Conservation (phyloP, 805 yeast species). For the Kodamaea lidongshanica region DNA sequence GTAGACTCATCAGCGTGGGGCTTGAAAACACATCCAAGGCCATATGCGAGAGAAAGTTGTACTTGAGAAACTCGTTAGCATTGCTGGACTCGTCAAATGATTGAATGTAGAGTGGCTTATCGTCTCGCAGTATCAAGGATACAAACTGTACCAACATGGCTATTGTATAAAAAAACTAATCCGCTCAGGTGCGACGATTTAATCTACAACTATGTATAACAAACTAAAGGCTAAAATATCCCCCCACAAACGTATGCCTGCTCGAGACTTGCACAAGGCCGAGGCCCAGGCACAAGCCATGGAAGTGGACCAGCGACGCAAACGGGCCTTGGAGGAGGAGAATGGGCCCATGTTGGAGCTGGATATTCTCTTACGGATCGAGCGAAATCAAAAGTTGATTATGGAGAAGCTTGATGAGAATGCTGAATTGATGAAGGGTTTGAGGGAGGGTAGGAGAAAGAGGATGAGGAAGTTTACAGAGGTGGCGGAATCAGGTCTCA, state of each 20-base stretch:
- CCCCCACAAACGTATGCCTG: too few relatives aligned
- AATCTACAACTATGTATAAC: too few relatives aligned
- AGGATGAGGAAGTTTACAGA: too few relatives aligned
- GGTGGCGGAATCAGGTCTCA: too few relatives aligned
- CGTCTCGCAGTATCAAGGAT: slow-evolving; percentile 51
- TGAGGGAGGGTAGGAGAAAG: too few relatives aligned
- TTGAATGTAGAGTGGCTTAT: slow-evolving; percentile 57
- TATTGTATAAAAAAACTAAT: neutral
- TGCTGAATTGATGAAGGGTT: neutral
- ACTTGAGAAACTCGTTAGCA: slow-evolving; percentile 48
- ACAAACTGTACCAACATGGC: slow-evolving; percentile 40
- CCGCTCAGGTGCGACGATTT: too few relatives aligned
- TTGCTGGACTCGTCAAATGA: slow-evolving; percentile 29
- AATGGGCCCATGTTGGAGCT: neutral
- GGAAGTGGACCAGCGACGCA: too few relatives aligned
- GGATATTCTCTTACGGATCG: neutral
- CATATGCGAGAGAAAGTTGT: slow-evolving; percentile 71
- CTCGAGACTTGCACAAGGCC: too few relatives aligned
- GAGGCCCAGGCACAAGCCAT: too few relatives aligned
- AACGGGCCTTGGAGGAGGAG: neutral
- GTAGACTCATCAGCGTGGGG: slow-evolving; percentile 35
- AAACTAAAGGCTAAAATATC: too few relatives aligned
- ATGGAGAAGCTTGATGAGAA: neutral
- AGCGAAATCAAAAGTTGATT: neutral
- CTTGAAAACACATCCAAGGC: slow-evolving; percentile 64